phyloP scores from a whole-genome alignment of 768 basidiomycete species.

The Filobasidium floriforme region DNA sequence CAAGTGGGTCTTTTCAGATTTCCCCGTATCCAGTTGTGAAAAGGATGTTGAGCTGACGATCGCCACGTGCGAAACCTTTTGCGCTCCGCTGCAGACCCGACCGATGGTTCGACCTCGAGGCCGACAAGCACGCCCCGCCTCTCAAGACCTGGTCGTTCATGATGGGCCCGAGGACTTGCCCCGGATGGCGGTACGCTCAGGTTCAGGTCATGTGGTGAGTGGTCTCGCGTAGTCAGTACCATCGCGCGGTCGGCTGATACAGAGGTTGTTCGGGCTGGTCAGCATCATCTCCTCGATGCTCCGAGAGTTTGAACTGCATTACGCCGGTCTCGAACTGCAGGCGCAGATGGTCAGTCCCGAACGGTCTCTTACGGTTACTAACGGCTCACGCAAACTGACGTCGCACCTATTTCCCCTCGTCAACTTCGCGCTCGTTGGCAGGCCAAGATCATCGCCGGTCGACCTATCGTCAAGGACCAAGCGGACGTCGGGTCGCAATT shows the following conservation, averaged over 20 bases:
- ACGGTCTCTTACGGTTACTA: too few species aligned
- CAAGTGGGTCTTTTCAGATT: slow-evolving; percentile 28
- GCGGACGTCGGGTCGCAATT: not conserved
- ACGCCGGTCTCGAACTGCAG: not conserved
- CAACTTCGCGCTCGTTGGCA: not conserved
- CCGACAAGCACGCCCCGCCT: not conserved
- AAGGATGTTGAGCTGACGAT: too few species aligned
- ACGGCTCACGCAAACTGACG: not conserved
- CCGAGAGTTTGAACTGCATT: not conserved
- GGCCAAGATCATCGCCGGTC: slow-evolving; percentile 5
- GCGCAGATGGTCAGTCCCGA: not conserved
- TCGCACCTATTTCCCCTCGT: not conserved
- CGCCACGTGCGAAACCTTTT: too few species aligned
- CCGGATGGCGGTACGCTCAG: not conserved
- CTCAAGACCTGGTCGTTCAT: slow-evolving; percentile 4
- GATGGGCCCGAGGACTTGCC: not conserved
- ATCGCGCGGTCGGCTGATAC: not conserved
- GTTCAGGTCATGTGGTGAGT: slow-evolving; percentile 3
- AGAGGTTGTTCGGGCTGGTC: too few species aligned
- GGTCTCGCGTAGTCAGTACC: too few species aligned
- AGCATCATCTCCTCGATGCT: not conserved
- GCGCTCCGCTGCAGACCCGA: not conserved
- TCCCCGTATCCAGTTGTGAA: too few species aligned
- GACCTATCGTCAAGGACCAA: slow-evolving; percentile 3
- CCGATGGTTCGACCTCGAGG: slow-evolving; percentile 3